Conservation (phyloP, 352 stramenopile genomes). For the Vaucheria bursata region DNA sequence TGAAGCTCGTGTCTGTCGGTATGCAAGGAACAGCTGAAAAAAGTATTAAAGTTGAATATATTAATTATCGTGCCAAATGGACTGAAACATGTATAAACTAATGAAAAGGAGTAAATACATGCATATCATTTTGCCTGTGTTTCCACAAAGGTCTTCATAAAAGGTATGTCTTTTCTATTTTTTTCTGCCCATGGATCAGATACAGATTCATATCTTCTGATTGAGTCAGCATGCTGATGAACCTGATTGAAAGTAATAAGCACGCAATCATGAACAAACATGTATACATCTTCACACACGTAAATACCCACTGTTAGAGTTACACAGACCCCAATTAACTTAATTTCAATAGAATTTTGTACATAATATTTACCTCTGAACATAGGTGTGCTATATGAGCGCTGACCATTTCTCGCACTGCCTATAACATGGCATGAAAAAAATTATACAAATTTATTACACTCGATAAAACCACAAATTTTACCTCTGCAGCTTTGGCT, state of each 20-base stretch:
- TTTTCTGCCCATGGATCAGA: neutral
- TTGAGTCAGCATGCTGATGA: neutral
- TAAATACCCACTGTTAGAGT: too few species aligned
- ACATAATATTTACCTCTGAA: neutral
- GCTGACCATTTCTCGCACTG: neutral
- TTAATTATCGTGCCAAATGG: too few species aligned
- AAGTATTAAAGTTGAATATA: too few species aligned
- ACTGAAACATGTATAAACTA: too few species aligned
- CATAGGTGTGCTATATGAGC: neutral
- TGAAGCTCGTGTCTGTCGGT: constrained; percentile 3
- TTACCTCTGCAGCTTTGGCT: neutral
- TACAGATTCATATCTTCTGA: neutral
- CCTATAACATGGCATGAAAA: neutral
- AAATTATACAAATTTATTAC: neutral
- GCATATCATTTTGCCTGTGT: constrained; percentile 1
- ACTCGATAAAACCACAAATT: neutral
- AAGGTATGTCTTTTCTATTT: constrained; percentile 1
- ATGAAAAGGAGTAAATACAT: too few species aligned
- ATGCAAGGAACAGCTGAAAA: neutral
- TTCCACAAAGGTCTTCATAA: constrained; percentile 3
- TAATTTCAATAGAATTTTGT: too few species aligned
- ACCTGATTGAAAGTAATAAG: neutral
- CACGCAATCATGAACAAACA: too few species aligned
- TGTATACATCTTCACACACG: too few species aligned
- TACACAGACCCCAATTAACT: too few species aligned